Conservation (phyloP, 2,329 filamentous ascomycete species). For the Epichloe sylvatica region DNA sequence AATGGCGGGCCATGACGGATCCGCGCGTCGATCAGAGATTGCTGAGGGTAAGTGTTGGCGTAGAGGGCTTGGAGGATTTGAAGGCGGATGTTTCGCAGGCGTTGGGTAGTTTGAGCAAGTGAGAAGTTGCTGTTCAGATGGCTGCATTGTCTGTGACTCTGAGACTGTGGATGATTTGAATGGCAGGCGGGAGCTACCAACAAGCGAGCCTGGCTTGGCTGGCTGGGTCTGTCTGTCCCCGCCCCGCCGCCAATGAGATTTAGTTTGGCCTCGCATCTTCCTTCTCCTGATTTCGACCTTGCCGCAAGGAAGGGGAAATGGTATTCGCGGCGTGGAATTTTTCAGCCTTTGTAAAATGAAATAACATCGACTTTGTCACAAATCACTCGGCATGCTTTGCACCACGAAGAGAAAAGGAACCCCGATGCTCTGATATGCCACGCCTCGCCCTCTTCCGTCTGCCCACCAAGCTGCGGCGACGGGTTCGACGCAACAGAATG, state of each 20-base stretch:
- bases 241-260: not conserved
- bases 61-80: slow-evolving; percentile 79
- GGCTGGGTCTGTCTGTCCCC: not conserved
- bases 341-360: too few relatives aligned
- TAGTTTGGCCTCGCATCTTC: not conserved
- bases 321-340: too few relatives aligned
- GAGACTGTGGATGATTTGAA: too few relatives aligned
- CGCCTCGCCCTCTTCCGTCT: slow-evolving; percentile 37
- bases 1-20: slow-evolving; percentile 92
- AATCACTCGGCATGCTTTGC: too few relatives aligned
- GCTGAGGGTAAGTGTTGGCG: slow-evolving; percentile 69
- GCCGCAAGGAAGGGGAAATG: not conserved
- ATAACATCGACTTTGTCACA: too few relatives aligned
- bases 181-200: not conserved
- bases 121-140: not conserved
- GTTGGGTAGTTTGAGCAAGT: slow-evolving; percentile 39
- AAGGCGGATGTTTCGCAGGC: slow-evolving; percentile 57
- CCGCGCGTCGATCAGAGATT: slow-evolving; percentile 53
- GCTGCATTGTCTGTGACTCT: too few relatives aligned
- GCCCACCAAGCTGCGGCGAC: slow-evolving; percentile 42
- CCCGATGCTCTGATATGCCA: slow-evolving; percentile 17
- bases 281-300: not conserved
- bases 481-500: slow-evolving; percentile 45
- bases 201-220: too few relatives aligned
- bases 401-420: not conserved